Evolutionary conservation across 345 rosid genomes (phyloP), one percentile per base, ranked within the genome.

Genomic region (Trapa incisa): DNA sequence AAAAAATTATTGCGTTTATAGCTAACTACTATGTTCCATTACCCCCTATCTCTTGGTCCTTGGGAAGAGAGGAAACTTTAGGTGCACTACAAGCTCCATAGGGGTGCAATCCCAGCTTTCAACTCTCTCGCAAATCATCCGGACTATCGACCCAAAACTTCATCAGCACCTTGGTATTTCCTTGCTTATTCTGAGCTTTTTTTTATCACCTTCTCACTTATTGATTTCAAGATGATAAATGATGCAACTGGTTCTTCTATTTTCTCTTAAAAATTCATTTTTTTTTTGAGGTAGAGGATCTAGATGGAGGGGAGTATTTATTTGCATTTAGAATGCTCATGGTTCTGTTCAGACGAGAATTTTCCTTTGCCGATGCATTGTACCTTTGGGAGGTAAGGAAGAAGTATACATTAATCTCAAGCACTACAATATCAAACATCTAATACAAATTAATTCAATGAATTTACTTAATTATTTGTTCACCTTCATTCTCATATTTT

Each of bases 341-440:
- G 97, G 99, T 93, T 50, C 92, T 93, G 71, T 91, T 91, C 70
- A 84, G 99, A 71, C 85, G 99, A 81, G 99, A 93, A 65, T 91
- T 90, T 77, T 87, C 97, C 53, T 93, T 93, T 76, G 78, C 78
- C 35, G 96, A 94, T 73, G 72, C 92, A 5, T 76, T 94, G 74
- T 87, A 90, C 77, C 97, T 91, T 73, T 94, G 97, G 97, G 97
- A 94, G 97, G 98, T 90, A 82, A 85, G 80, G 56, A 74, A 45
- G 67, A 57, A 10, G 14, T 58, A 22, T 22, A 10, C 63, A 32
- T 58, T 7, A 54, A 54, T 54, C 47, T 15, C 53, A 22, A 39
- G 11, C 9, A 43, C 6, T n/a, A 42, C 11, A 43, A 42, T 42
- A 43, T 52, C 6, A 17, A 65, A 29, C 45, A 36, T 29, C 22